These are phyloP conservation scores for Saccharum hybrid DNA, from an alignment of 202 grass and related monocot species.

Conservation along the genomic window DNA sequence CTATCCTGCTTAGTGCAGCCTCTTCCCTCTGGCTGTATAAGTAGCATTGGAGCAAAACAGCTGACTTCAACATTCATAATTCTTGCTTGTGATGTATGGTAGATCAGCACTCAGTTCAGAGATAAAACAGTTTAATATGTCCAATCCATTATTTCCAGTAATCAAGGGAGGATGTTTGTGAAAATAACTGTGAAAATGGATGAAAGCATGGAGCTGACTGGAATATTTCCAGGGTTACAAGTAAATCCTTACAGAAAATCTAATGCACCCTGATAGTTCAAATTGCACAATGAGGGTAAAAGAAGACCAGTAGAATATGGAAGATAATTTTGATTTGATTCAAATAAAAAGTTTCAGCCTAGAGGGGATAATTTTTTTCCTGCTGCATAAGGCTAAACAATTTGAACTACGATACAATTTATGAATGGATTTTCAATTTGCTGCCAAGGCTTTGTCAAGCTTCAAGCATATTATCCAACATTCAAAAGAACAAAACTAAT, in stretches of 20 bases:
- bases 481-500: not conserved
- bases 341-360: not conserved
- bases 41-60: not conserved
- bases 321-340: constrained; percentile 16
- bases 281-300: constrained; percentile 3
- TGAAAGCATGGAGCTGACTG: not conserved
- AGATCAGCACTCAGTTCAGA: not conserved
- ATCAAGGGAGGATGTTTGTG: not conserved
- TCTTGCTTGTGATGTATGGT: not conserved
- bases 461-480: constrained; percentile 16
- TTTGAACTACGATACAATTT: not conserved
- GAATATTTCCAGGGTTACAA: constrained; percentile 4
- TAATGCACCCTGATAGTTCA: not conserved
- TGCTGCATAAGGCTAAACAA: not conserved
- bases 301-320: not conserved
- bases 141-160: not conserved
- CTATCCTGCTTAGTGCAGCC: too few relatives aligned
- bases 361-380: not conserved
- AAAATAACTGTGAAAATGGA: constrained; percentile 16
- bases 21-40: not conserved
- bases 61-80: not conserved
- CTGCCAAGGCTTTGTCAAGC: not conserved
- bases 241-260: constrained; percentile 27
- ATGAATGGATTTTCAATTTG: not conserved
- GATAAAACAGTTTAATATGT: constrained; percentile 8